These are phyloP conservation scores for Microbotryum lychnidis-dioicae DNA, from an alignment of 1,284 basidiomycete genomes.

Conservation along the genomic window DNA sequence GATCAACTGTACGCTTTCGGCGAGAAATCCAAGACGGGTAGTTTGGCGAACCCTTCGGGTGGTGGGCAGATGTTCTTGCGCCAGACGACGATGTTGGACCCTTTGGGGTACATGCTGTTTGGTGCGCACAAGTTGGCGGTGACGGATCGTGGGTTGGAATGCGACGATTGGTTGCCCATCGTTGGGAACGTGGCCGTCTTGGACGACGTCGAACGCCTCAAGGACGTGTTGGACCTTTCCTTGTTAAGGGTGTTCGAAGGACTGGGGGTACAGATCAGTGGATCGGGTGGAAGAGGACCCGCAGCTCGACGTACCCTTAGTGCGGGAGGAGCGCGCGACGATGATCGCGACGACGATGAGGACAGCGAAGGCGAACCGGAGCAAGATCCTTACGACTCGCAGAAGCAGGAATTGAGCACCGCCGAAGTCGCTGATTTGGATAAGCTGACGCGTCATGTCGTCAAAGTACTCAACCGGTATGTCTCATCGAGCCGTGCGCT, in stretches of 20 bases:
- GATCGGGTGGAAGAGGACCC: background rate
- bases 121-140: constrained; percentile 64
- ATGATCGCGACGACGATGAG: constrained; percentile 20
- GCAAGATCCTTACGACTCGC: constrained; percentile 17
- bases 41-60: constrained; percentile 39
- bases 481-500: background rate
- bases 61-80: constrained; percentile 61
- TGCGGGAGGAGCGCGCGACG: constrained; percentile 1
- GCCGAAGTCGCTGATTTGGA: constrained; percentile 31
- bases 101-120: constrained; percentile 84
- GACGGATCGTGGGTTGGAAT: constrained; percentile 47
- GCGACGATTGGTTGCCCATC: constrained; percentile 86
- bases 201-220: constrained; percentile 77
- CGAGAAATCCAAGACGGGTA: constrained; percentile 74
- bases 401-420: constrained; percentile 18
- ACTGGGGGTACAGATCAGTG: constrained; percentile 42
- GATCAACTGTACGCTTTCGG: constrained; percentile 76
- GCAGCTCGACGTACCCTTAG: background rate
- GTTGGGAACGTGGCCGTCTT: constrained; percentile 65
- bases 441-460: constrained; percentile 23
- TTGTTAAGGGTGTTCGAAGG: constrained; percentile 90
- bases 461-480: constrained; percentile 23
- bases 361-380: constrained; percentile 25
- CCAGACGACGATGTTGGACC: constrained; percentile 64
- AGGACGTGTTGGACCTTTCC: constrained; percentile 69